Base-by-base conservation (phyloP, 495 filamentous ascomycete species). In the Cenococcum geophilum region DNA sequence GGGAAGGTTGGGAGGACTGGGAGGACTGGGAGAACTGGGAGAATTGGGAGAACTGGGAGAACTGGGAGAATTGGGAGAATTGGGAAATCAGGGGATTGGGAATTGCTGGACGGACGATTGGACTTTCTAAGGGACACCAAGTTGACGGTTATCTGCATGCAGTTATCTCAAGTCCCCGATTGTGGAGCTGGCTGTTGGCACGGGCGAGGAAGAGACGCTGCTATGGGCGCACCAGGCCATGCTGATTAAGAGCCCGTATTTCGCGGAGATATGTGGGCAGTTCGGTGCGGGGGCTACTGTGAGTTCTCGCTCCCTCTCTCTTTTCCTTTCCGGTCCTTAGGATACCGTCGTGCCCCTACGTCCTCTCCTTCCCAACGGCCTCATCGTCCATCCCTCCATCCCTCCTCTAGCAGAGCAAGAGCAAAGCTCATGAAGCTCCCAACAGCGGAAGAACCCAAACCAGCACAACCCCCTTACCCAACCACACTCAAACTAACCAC, bases 191-290 rank as follows among this genome's bases (percentile, higher is more conserved):
- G 64, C 84, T n/a, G 78, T 95, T 25, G 92, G 92, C 27, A 68
- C 70, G 40, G 82, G 82, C 37, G 81, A 82, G 9, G 69, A 76
- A 2, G 76, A 83, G 64, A 83, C 84, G 9, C 73, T 82, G 16
- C 79, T 96, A 23, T 85, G 79, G 9, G 91, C 90, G 5, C 92
- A 96, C 70, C 88, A 95, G 71, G 84, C 74, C 14, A 78, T 96
- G 51, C 80, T 97, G 37, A 68, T 78, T 4, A 80, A 83, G 62
- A 91, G 87, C 22, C 87, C 91, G 4, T 89, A 79, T 65, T 88
- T 97, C 72, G 74, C 77, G n/a, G 79, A 84, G 18, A 73, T 77
- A 1, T 84, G 86, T 63, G 72, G 76, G 9, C 70, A 81, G 25
- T 86, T 88, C 61, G 71, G 76, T 27, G 77, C 81, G 55, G 78